Conservation (phyloP, 2,329 filamentous ascomycete genomes). For the Monosporascus ibericus region DNA sequence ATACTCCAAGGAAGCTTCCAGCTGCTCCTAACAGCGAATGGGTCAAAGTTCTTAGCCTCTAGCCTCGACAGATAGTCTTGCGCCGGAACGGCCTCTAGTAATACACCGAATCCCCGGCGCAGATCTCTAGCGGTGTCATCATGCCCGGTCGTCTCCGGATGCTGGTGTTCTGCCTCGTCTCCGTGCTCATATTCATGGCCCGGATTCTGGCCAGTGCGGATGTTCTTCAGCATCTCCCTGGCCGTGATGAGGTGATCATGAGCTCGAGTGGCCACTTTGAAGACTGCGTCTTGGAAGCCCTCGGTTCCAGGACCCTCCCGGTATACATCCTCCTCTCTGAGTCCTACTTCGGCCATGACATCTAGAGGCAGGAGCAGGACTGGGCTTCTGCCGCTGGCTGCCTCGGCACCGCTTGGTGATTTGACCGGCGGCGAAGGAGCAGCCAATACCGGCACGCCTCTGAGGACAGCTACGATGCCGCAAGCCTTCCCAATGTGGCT, state of each 20-base stretch:
- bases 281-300: slow-evolving; percentile 83
- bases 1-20: slow-evolving; percentile 85
- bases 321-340: slow-evolving; percentile 87
- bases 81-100: slow-evolving; percentile 75
- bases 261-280: slow-evolving; percentile 84
- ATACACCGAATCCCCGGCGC: slow-evolving; percentile 65
- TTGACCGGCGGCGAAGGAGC: slow-evolving; percentile 56
- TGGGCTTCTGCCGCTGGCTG: slow-evolving; percentile 34
- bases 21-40: slow-evolving; percentile 58
- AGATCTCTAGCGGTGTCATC: slow-evolving; percentile 35
- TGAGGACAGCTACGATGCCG: slow-evolving; percentile 79
- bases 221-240: slow-evolving; percentile 79
- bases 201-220: slow-evolving; percentile 65
- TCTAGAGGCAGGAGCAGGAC: slow-evolving; percentile 77
- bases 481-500: slow-evolving; percentile 93
- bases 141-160: slow-evolving; percentile 29
- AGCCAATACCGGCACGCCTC: slow-evolving; percentile 82
- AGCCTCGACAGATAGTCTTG: slow-evolving; percentile 72
- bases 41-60: slow-evolving; percentile 78
- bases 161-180: slow-evolving; percentile 63
- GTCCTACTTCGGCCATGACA: slow-evolving; percentile 73
- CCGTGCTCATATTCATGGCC: slow-evolving; percentile 88
- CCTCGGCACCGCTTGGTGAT: slow-evolving; percentile 33
- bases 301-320: slow-evolving; percentile 70
- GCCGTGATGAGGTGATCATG: slow-evolving; percentile 95